Evolutionary conservation across 2,329 filamentous ascomycete genomes (phyloP), one percentile per base, ranked within the genome.

Genomic region (Claviceps sp.): DNA sequence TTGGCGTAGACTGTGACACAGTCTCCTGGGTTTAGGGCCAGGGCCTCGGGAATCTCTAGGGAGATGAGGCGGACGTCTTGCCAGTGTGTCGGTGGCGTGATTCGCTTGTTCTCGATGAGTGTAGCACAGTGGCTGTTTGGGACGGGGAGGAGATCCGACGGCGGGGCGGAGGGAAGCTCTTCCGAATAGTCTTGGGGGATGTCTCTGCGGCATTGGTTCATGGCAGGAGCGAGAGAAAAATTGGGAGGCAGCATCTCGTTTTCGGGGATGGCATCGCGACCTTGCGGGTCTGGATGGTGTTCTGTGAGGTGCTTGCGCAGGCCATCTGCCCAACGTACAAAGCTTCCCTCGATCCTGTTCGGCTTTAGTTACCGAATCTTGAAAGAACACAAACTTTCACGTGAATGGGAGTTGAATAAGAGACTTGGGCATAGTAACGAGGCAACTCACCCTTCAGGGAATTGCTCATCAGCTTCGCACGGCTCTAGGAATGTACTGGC

Each of bases 391-490:
- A 50, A 50, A 18, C 8, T 30, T 4, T 3, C 26, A 9, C 8
- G 8, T 11, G 9, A 37, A 48, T 24, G 2, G 8, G 14, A 8
- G 24, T 4, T 3, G 4, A 50, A 30, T 11, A 7, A 13, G 26
- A 37, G 2, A 24, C 30, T 11, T 11, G n/a, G 71, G 78, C 59
- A 14, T 3, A 2, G n/a, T 16, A 37, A 30, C 26, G 26, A 9
- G 26, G 26, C 26, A 18, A 50, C 41, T 4, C 71, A 93, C 83
- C 91, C 90, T 68, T 97, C 90, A 26, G 88, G 81, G 71, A 96
- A 89, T 64, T 94, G 88, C 60, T 96, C 90, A 63, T 98, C 93
- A 22, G 85, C 89, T 67, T 98, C 93, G 13, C 88, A 93, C 40
- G 83, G 75, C 42, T 84, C 80, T 60, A 86, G 85, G 56, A 93